Base-by-base conservation (phyloP, 345 rosid species). In the Euclidium syriacum region DNA sequence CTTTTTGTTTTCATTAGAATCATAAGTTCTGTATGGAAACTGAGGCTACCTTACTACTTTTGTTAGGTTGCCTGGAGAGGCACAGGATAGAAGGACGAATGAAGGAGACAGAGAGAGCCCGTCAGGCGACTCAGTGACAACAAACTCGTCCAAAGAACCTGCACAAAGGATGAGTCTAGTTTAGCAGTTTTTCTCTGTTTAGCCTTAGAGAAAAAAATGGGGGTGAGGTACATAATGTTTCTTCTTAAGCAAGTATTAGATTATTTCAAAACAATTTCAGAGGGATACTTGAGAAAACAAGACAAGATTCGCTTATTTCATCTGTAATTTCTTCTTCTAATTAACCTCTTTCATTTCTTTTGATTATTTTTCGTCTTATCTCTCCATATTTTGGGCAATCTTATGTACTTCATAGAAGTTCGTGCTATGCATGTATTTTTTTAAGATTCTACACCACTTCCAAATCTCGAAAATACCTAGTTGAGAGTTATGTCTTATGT, bases 1-100 rank as follows among this genome's bases (percentile, higher is more conserved):
- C 10, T 6, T 33, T 26, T 15, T 19, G 5, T 12, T 64, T 49
- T 39, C 58, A 22, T 48, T 40, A 39, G 23, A 2, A 10, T 22
- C 14, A 8, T 0, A 7, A 10, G 6, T 10, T 46, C 25, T 50
- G 40, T 18, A 33, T 30, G 19, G 17, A n/a, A n/a, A n/a, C n/a
- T n/a, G n/a, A n/a, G n/a, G n/a, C n/a, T n/a, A 1, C 12, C 19
- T n/a, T 48, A 34, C 26, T 39, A 27, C 5, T 23, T 52, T 32
- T 34, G 25, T 34, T 52, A 88, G 98, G 85, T 76, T 83, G 69
- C 88, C 88, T 10, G 81, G 63, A 24, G 85, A 85, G 29, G 62
- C 26, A 32, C 52, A 63, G 4, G 74, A 72, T 64, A 77, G 67
- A 56, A 84, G 80, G 82, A 75, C 76, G 66, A 80, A 75, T 66